A percentile compares a stretch with the other conserved stretches of the same genome.
phyloP scores from a whole-genome alignment of 148 eudicot species.

The Cornus suecica region DNA sequence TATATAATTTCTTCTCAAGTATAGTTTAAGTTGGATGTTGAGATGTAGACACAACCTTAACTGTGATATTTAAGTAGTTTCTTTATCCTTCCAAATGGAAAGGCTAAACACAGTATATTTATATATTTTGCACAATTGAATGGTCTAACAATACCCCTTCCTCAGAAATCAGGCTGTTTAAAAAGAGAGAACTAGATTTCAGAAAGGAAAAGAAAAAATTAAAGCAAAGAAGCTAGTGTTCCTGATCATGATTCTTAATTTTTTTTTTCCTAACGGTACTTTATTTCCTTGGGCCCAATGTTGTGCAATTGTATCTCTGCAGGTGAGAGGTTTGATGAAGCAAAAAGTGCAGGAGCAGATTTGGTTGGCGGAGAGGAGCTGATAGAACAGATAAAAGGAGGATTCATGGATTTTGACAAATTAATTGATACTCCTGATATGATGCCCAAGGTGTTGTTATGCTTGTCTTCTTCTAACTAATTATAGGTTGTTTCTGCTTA shows the following conservation, averaged over 20 bases:
- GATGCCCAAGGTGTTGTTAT: constrained; percentile 87
- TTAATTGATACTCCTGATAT: constrained; percentile 94
- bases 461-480: background rate
- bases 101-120: background rate
- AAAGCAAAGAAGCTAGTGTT: background rate
- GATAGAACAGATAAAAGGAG: constrained; percentile 82
- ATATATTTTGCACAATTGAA: constrained; percentile 7
- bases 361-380: constrained; percentile 93
- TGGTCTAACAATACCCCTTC: background rate
- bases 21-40: constrained; percentile 8
- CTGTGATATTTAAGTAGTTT: background rate
- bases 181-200: too few species aligned
- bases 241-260: background rate
- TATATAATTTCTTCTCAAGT: constrained; percentile 12
- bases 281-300: background rate
- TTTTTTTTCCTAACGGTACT: too few species aligned
- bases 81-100: too few species aligned
- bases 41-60: too few species aligned
- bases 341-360: constrained; percentile 96
- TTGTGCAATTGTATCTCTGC: constrained; percentile 16
- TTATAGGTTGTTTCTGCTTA: constrained; percentile 9
- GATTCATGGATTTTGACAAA: constrained; percentile 96
- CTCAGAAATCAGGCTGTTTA: background rate
- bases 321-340: constrained; percentile 96
- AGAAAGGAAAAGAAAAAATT: background rate